Conservation (phyloP, 1,284 basidiomycete species). For the Ceratobasidium theobromae region DNA sequence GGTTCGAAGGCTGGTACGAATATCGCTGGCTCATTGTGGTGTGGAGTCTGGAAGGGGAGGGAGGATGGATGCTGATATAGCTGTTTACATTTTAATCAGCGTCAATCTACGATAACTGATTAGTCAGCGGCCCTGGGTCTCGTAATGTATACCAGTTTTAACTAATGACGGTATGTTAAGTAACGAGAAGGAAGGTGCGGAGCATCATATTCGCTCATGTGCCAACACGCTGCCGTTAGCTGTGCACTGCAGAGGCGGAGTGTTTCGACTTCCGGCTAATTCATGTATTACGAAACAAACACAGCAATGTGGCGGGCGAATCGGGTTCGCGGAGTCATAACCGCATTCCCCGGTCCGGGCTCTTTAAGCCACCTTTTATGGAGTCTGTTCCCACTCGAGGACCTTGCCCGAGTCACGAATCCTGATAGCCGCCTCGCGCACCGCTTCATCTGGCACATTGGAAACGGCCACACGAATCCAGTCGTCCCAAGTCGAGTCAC, state of each 20-base stretch:
- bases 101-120: background rate
- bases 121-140: background rate
- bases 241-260: background rate
- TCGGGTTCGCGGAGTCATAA: background rate
- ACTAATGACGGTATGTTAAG: background rate
- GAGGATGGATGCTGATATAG: background rate
- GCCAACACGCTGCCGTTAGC: background rate
- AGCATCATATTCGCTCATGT: background rate
- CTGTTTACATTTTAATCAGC: constrained; percentile 12
- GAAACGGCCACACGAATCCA: constrained; percentile 82
- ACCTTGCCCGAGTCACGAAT: constrained; percentile 10
- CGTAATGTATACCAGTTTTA: background rate
- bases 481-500: constrained; percentile 47
- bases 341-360: too few species aligned
- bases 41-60: background rate
- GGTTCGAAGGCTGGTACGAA: constrained; percentile 5
- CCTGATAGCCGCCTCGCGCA: constrained; percentile 3
- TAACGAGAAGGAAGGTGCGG: background rate
- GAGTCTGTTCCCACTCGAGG: background rate
- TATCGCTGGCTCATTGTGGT: constrained; percentile 21
- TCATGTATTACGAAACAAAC: too few species aligned
- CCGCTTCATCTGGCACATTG: constrained; percentile 64
- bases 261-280: background rate
- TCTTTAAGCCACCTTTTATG: too few species aligned
- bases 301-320: background rate